Evolutionary conservation across 352 stramenopile genomes (phyloP), one percentile per base, ranked within the genome.

Genomic region (Thalassiosira mediterranea): DNA sequence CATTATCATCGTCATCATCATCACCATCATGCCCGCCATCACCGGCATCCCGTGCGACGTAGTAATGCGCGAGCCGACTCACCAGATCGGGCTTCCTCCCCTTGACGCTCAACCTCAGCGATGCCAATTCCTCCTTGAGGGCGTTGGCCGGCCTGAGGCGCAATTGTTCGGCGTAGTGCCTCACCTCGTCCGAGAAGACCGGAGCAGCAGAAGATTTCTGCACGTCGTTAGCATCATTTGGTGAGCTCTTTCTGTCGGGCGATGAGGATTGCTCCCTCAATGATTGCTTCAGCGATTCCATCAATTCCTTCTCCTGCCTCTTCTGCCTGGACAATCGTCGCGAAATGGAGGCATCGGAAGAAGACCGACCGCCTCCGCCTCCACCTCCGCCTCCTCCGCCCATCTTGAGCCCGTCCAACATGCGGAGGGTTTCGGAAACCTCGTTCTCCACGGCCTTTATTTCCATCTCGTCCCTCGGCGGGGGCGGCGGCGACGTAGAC

Each of bases 1-100:
- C 47, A 4, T 57, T 28, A 44, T 74, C 26, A 46, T 67, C 26
- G 21, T 52, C 26, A 15, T 76, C 21, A 8, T 21, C 26, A 46
- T 67, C 26, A 23, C 46, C 26, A 15, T 76, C 21, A 8, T 21
- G n/a, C 19, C 15, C 8, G 37, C 34, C 17, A 5, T 52, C 47
- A 13, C 21, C 48, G 8, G 67, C 40, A 40, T 83, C 60, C 23
- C 54, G 56, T 11, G 40, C 32, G 40, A 79, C 64, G 40, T 88
- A 76, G 73, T 88, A 72, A 17, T 86, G 66, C 17, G 71, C 81
- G 15, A 93, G 78, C 62, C 87, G 68, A 44, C 53, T 21, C 11
- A 88, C 82, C 28, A 93, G 70, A 64, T 91, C 84, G n/a, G 84
- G 84, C 62, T 93, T 93, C 44, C 82, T 21, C 17, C 87, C 87